Evolutionary conservation across 371 early-diverging fungal genomes (phyloP).

Genomic region (Lichtheimia ornata): DNA sequence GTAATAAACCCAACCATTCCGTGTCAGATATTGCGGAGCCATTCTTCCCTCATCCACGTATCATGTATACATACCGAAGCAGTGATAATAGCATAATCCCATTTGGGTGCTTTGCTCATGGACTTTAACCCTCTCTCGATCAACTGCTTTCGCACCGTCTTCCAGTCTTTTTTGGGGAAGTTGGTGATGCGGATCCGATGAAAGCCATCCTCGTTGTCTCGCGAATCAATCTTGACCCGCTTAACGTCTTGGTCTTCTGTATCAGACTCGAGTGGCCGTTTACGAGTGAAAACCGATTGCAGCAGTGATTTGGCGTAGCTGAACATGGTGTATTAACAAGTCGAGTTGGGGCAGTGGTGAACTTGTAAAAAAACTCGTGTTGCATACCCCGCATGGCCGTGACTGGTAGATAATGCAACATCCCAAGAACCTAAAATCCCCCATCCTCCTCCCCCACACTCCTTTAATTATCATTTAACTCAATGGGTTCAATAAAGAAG

Average conservation of each 20-base stretch:
- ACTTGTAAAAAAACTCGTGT: too few species aligned
- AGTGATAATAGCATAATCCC: slow-evolving; percentile 41
- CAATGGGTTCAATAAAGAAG: too few species aligned
- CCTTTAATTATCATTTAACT: too few species aligned
- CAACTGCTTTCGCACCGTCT: slow-evolving; percentile 1
- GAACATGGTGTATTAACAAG: not conserved
- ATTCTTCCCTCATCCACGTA: not conserved
- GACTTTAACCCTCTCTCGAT: slow-evolving; percentile 2
- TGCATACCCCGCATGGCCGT: too few species aligned
- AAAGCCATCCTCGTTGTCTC: not conserved
- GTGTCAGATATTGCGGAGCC: not conserved
- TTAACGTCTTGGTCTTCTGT: not conserved
- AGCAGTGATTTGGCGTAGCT: slow-evolving; percentile 10
- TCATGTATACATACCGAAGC: slow-evolving; percentile 34
- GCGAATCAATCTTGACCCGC: not conserved
- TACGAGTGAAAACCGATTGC: not conserved
- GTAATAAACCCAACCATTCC: too few species aligned
- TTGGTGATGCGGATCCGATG: slow-evolving; percentile 6
- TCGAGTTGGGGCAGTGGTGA: too few species aligned
- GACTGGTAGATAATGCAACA: too few species aligned
- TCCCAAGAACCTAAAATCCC: too few species aligned
- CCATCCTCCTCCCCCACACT: too few species aligned
- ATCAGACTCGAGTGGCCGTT: slow-evolving; percentile 4
- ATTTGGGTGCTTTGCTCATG: slow-evolving; percentile 44
- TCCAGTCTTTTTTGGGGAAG: slow-evolving; percentile 5